Evolutionary conservation across 225 moss, liverwort and hornwort species (phyloP).

Genomic region (Physcomitrium patens): DNA sequence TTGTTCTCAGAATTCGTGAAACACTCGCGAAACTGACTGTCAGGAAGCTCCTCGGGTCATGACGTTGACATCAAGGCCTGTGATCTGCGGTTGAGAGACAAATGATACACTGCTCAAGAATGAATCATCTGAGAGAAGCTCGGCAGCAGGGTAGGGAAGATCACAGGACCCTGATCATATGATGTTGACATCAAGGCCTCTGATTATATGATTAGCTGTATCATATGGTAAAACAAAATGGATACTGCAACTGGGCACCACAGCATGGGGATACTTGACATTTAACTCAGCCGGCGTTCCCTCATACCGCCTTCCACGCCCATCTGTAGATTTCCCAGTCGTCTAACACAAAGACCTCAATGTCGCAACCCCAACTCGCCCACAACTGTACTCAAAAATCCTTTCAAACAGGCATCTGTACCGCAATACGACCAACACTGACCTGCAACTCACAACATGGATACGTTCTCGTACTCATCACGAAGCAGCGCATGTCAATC

Average conservation of each 20-base stretch:
- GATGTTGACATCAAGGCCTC: no score
- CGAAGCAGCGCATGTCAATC: no score
- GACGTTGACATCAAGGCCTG: conserved; percentile 53
- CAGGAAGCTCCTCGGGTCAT: conserved; percentile 58
- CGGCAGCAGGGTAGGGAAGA: conserved; percentile 5
- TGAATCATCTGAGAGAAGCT: conserved; percentile 36
- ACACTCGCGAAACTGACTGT: conserved; percentile 8
- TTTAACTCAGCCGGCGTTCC: conserved; percentile 20
- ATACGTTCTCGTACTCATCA: no score
- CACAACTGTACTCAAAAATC: no score
- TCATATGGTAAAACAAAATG: no score
- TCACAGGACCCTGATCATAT: background rate
- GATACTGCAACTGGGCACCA: conserved; percentile 1
- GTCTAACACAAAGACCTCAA: no score
- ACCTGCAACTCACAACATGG: no score
- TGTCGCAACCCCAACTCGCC: no score
- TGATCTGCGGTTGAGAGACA: background rate
- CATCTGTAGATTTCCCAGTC: background rate
- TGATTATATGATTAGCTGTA: no score
- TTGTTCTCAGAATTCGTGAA: background rate
- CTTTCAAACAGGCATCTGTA: no score
- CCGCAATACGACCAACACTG: no score
- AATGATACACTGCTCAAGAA: conserved; percentile 35
- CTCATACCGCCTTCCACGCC: conserved; percentile 19
- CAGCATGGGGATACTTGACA: conserved; percentile 20